A percentile compares a stretch with the other conserved stretches of the same genome.
Evolutionary conservation across 2,329 filamentous ascomycete species (phyloP).

Genomic region (Pseudohalonectria lignicola): DNA sequence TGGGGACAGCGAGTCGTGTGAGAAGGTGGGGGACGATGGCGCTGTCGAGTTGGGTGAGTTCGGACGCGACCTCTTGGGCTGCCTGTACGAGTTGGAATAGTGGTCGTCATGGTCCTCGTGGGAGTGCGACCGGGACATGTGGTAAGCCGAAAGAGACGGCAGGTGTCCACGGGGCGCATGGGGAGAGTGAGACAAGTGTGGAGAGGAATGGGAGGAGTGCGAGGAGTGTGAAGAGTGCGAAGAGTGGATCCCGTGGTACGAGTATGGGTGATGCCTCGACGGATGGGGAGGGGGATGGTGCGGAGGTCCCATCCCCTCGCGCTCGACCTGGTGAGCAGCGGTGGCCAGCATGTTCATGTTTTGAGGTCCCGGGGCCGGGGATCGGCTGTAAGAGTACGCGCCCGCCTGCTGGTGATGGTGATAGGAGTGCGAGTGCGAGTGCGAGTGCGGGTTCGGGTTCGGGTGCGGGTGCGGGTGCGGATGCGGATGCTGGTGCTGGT

Average conservation of each 20-base stretch:
- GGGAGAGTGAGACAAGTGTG: conserved; percentile 38
- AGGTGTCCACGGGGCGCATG: conserved; percentile 49
- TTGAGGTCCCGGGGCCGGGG: conserved; percentile 4
- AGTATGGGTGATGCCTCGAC: conserved; percentile 41
- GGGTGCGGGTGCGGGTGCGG: conserved; percentile 2
- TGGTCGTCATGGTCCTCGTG: conserved; percentile 73
- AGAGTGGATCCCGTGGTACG: too few relatives aligned
- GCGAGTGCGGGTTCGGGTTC: conserved; percentile 9
- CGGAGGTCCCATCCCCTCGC: conserved; percentile 35
- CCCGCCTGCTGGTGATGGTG: too few relatives aligned
- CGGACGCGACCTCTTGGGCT: conserved; percentile 80
- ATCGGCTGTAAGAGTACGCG: conserved; percentile 1
- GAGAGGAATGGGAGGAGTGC: too few relatives aligned
- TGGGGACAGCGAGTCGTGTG: conserved; percentile 87
- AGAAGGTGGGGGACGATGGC: conserved; percentile 91
- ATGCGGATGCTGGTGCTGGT: conserved; percentile 14
- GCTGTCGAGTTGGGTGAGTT: conserved; percentile 93
- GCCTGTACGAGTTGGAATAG: conserved; percentile 56
- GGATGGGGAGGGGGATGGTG: conserved; percentile 31
- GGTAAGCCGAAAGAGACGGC: conserved; percentile 74
- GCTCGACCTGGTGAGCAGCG: conserved; percentile 50
- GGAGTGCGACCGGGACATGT: conserved; percentile 85
- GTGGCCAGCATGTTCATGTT: conserved; percentile 47
- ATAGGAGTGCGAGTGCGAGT: conserved; percentile 27
- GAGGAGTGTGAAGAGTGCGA: conserved; percentile 1